Conservation (phyloP, 176 grass and related monocot genomes). For the Calamus simplicifolius region DNA sequence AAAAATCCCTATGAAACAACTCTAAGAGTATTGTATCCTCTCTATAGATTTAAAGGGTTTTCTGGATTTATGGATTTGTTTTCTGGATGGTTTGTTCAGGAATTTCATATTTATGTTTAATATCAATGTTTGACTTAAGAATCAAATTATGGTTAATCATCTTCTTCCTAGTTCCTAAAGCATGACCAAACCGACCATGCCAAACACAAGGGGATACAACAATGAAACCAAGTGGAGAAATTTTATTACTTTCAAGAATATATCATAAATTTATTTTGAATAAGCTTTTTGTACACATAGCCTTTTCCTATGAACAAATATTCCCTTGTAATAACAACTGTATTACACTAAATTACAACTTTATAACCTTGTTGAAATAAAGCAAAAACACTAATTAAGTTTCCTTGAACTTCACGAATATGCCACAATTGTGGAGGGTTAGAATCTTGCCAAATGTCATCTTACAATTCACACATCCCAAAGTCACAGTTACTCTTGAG, state of each 20-base stretch:
- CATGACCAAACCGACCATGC: conserved; percentile 2
- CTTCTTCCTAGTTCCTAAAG: background rate
- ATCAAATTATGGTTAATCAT: conserved; percentile 6
- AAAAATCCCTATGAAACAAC: conserved; percentile 15
- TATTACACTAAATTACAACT: conserved; percentile 12
- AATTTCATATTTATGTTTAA: conserved; percentile 7
- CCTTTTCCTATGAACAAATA: conserved; percentile 15
- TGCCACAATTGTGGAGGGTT: no score
- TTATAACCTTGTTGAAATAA: conserved; percentile 13
- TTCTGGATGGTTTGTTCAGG: background rate
- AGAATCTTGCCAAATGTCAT: no score
- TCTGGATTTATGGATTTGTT: no score
- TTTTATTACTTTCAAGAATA: no score
- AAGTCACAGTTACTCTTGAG: no score
- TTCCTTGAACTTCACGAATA: no score
- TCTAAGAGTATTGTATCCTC: background rate
- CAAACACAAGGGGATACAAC: background rate
- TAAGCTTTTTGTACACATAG: background rate
- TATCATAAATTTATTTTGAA: background rate
- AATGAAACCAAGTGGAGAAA: no score
- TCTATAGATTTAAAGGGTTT: conserved; percentile 4
- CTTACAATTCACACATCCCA: no score
- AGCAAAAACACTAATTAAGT: background rate
- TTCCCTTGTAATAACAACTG: conserved; percentile 7
- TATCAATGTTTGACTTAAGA: background rate